These are phyloP conservation scores for Dendrobium officinale DNA, from an alignment of 106 monocot species.

Conservation along the genomic window DNA sequence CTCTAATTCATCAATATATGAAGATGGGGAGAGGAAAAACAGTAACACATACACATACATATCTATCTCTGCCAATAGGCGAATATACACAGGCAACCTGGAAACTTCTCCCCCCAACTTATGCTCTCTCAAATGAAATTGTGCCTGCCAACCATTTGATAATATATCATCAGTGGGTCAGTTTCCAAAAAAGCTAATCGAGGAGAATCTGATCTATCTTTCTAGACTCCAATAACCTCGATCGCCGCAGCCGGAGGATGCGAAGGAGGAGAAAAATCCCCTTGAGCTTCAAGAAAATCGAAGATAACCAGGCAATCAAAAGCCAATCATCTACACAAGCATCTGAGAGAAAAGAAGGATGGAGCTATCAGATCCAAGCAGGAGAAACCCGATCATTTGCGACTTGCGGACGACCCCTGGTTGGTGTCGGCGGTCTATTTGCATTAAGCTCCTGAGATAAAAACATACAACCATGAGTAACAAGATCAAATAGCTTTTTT, in stretches of 20 bases:
- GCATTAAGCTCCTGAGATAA: constrained; percentile 87
- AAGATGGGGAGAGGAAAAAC: not conserved
- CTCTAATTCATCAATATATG: constrained; percentile 7
- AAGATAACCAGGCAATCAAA: not conserved
- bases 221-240: not conserved
- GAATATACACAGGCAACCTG: constrained; percentile 17
- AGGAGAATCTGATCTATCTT: constrained; percentile 3
- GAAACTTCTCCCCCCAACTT: constrained; percentile 3
- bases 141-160: constrained; percentile 4
- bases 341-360: not conserved
- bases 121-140: constrained; percentile 10
- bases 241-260: not conserved
- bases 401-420: constrained; percentile 84
- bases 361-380: constrained; percentile 72
- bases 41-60: constrained; percentile 12
- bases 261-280: constrained; percentile 6
- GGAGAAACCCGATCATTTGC: constrained; percentile 75
- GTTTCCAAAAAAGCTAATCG: not conserved
- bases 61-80: constrained; percentile 14
- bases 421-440: constrained; percentile 90
- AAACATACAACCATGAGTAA: not conserved
- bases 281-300: constrained; percentile 1
- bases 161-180: not conserved
- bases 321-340: constrained; percentile 2
- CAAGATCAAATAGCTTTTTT: not conserved